These are phyloP conservation scores for Saturnispora serradocipensis DNA, from an alignment of 805 yeast genomes.

Conservation along the genomic window DNA sequence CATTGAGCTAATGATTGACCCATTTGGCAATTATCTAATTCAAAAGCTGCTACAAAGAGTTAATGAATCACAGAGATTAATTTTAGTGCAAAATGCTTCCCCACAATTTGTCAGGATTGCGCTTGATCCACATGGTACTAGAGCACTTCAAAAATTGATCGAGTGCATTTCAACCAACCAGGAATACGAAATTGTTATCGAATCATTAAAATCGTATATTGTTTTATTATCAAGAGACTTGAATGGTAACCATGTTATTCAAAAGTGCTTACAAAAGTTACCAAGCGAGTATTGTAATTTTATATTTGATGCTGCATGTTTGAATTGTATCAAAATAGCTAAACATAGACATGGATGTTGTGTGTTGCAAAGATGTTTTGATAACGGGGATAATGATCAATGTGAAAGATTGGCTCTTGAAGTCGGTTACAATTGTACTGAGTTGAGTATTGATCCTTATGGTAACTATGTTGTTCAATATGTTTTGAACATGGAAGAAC, in stretches of 20 bases:
- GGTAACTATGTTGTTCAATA: constrained; percentile 97
- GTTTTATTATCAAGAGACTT: constrained; percentile 77
- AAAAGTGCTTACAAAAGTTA: constrained; percentile 76
- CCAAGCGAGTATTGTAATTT: constrained; percentile 67
- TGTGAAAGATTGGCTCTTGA: constrained; percentile 54
- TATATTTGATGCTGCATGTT: constrained; percentile 77
- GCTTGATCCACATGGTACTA: constrained; percentile 88
- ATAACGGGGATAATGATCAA: constrained; percentile 71
- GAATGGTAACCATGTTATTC: constrained; percentile 95
- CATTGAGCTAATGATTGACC: constrained; percentile 86
- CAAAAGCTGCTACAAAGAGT: constrained; percentile 84
- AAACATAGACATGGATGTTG: constrained; percentile 98
- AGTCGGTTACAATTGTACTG: constrained; percentile 60
- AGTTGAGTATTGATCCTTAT: constrained; percentile 80
- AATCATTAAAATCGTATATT: constrained; percentile 45
- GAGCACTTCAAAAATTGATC: constrained; percentile 87
- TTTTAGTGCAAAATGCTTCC: constrained; percentile 61
- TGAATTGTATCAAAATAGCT: constrained; percentile 69
- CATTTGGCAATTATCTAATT: constrained; percentile 93
- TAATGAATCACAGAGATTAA: constrained; percentile 56
- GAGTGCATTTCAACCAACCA: constrained; percentile 68
- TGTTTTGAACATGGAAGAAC: constrained; percentile 43
- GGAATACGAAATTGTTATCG: constrained; percentile 48
- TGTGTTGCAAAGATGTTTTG: constrained; percentile 90
- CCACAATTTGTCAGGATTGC: constrained; percentile 73